Evolutionary conservation across 805 yeast genomes (phyloP).

Genomic region (Nakazawaea molendinolei): DNA sequence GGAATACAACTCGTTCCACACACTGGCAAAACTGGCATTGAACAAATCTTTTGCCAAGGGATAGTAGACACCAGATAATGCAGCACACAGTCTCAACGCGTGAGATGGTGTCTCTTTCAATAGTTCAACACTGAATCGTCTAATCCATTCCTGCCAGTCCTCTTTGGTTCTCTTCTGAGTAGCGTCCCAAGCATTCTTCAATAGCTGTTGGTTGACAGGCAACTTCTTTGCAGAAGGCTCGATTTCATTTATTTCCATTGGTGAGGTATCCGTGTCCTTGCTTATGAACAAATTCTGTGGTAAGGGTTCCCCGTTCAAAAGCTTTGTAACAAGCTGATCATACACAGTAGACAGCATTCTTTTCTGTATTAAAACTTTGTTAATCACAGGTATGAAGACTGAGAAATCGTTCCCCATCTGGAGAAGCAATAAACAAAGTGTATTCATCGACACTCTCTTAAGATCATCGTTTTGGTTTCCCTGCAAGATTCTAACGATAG

Average conservation of each 20-base stretch:
- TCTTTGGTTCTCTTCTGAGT: constrained; percentile 83
- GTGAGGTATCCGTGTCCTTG: constrained; percentile 36
- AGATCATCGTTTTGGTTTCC: constrained; percentile 47
- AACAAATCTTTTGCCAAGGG: constrained; percentile 87
- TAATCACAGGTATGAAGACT: constrained; percentile 79
- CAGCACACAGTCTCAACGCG: constrained; percentile 88
- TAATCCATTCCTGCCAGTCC: constrained; percentile 98
- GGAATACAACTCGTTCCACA: constrained; percentile 89
- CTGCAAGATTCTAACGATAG: constrained; percentile 63
- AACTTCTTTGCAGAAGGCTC: constrained; percentile 69
- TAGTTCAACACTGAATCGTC: constrained; percentile 76
- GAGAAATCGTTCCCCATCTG: constrained; percentile 81
- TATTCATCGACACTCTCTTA: constrained; percentile 61
- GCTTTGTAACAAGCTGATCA: constrained; percentile 73
- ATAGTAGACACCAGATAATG: constrained; percentile 77
- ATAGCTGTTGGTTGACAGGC: constrained; percentile 56
- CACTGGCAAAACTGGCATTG: constrained; percentile 90
- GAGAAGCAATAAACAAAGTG: constrained; percentile 68
- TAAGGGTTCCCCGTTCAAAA: constrained; percentile 78
- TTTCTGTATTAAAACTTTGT: constrained; percentile 54
- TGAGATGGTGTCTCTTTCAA: constrained; percentile 91
- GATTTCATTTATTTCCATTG: constrained; percentile 47
- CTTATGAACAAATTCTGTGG: constrained; percentile 63
- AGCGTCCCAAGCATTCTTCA: constrained; percentile 89
- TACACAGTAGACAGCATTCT: constrained; percentile 67